Evolutionary conservation across 805 yeast species (phyloP).

Genomic region (Yarrowia osloensis): DNA sequence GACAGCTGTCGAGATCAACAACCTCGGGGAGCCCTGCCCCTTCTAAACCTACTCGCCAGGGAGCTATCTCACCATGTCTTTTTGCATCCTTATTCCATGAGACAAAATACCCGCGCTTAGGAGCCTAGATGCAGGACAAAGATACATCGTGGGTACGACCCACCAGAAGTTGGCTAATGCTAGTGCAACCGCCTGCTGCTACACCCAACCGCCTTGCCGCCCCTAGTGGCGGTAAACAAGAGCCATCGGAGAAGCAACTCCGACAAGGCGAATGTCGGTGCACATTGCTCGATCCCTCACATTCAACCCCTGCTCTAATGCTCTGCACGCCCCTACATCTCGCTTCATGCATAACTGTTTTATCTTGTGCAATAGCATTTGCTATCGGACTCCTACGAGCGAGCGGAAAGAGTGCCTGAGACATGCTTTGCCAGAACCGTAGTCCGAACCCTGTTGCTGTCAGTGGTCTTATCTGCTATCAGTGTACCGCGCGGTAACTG

Average conservation of each 20-base stretch:
- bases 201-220: no score
- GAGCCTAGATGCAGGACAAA: background rate
- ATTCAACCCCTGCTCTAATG: background rate
- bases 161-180: no score
- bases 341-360: background rate
- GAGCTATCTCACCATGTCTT: background rate
- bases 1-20: background rate
- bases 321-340: background rate
- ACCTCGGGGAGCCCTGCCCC: background rate
- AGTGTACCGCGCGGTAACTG: background rate
- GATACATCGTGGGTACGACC: no score
- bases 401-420: background rate
- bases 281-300: background rate
- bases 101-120: constrained; percentile 10
- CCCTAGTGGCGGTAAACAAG: no score
- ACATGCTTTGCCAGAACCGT: background rate
- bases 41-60: background rate
- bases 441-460: background rate
- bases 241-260: no score
- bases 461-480: background rate
- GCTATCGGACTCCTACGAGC: background rate
- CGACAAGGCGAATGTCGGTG: no score
- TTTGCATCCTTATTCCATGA: background rate
- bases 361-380: background rate
- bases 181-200: background rate